Evolutionary conservation across 2,329 filamentous ascomycete species (phyloP).

Genomic region (Ascocoryne sarcoides): DNA sequence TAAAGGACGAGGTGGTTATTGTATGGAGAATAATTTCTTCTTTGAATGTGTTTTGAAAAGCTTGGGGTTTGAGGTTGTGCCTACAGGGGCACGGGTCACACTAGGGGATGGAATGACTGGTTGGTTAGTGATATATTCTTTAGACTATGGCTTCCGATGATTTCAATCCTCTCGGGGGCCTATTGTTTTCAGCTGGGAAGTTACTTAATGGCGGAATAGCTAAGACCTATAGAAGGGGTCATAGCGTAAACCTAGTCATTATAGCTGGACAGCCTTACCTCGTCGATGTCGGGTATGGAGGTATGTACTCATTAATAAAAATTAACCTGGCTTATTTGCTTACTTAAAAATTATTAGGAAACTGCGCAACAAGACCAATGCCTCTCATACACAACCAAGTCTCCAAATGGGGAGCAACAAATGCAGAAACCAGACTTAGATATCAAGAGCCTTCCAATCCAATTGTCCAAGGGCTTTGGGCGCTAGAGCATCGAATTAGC

Average conservation of each 20-base stretch:
- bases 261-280: slow-evolving; percentile 40
- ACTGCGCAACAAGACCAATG: slow-evolving; percentile 44
- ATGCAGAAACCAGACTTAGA: slow-evolving; percentile 43
- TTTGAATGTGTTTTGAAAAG: slow-evolving; percentile 41
- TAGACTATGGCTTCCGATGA: not conserved
- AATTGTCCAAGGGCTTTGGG: slow-evolving; percentile 43
- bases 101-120: not conserved
- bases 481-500: slow-evolving; percentile 48
- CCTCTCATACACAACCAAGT: slow-evolving; percentile 36
- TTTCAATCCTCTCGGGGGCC: not conserved
- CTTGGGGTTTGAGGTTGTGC: slow-evolving; percentile 43
- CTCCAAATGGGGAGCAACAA: slow-evolving; percentile 36
- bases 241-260: slow-evolving; percentile 51
- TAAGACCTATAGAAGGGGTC: slow-evolving; percentile 32
- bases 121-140: not conserved
- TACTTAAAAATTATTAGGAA: not conserved
- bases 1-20: slow-evolving; percentile 45
- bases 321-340: not conserved
- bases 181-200: not conserved
- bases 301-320: not conserved
- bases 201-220: not conserved
- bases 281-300: slow-evolving; percentile 43
- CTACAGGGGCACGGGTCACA: slow-evolving; percentile 40
- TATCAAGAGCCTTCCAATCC: slow-evolving; percentile 36
- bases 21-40: slow-evolving; percentile 47